Conservation (phyloP, 2,329 filamentous ascomycete species). For the Fusarium pseudoanthophilum region DNA sequence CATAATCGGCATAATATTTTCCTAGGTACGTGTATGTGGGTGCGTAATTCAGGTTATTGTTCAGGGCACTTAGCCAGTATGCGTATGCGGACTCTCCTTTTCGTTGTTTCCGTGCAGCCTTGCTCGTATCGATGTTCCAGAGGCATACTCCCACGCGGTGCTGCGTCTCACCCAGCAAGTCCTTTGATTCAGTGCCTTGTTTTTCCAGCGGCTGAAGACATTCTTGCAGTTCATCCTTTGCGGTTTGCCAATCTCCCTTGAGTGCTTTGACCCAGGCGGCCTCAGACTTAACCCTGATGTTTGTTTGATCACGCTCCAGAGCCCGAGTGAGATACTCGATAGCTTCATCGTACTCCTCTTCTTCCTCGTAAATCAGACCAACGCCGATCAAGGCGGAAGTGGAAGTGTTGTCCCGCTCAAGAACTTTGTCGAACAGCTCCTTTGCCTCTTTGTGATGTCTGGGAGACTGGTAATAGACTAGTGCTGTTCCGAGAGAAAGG, state of each 20-base stretch:
- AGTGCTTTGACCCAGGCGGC: constrained; percentile 92
- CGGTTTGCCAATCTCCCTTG: constrained; percentile 77
- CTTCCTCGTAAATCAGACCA: constrained; percentile 91
- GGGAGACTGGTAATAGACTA: constrained; percentile 91
- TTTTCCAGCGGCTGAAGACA: constrained; percentile 74
- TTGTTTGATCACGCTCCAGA: constrained; percentile 75
- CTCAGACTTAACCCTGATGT: constrained; percentile 84
- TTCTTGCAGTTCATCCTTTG: constrained; percentile 74
- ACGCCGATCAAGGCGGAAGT: constrained; percentile 88
- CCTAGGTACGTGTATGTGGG: constrained; percentile 92
- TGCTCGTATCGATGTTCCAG: constrained; percentile 84
- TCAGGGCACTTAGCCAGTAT: constrained; percentile 84
- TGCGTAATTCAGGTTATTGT: constrained; percentile 87
- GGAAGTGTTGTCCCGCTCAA: constrained; percentile 78
- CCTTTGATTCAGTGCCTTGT: constrained; percentile 65
- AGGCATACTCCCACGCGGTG: constrained; percentile 89
- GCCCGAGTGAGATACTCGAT: constrained; percentile 84
- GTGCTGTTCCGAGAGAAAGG: constrained; percentile 82
- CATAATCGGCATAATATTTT: constrained; percentile 91
- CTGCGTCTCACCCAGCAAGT: constrained; percentile 85
- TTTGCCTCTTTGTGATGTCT: constrained; percentile 91
- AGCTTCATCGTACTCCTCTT: constrained; percentile 86
- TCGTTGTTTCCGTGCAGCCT: constrained; percentile 79
- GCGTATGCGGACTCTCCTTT: constrained; percentile 77
- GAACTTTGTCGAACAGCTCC: constrained; percentile 82